Base-by-base conservation (phyloP, 305 asterid species). In the Euphrasia arctica region DNA sequence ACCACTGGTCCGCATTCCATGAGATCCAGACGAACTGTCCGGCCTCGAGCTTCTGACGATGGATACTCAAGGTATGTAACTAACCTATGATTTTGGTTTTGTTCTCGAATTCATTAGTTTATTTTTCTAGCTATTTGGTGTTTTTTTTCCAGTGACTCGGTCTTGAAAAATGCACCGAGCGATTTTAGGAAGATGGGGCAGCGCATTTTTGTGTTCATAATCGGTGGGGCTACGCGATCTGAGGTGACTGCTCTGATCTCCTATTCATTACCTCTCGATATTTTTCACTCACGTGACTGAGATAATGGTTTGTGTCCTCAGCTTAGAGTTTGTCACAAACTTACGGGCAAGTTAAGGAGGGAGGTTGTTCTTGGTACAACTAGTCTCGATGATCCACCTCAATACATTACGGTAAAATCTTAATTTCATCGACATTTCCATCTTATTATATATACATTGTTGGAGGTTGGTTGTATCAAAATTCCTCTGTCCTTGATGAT, bases 141-240 rank as follows among this genome's bases (percentile, higher is more conserved):
- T 65, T 29, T 41, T 39, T 54, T 72, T 75, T 68, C 9, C 76
- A 90, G 99, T 74, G 99, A 93, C 62, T 93, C 99, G 0, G 78
- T 65, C 71, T 69, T 90, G 79, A 83, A 70, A 76, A 72, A 25
- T 68, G 76, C 65, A 18, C 66, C 86, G 5, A 73, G 45, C 49
- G 99, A 93, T 54, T 78, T 68, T 42, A 90, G 83, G 82, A 88
- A 69, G 80, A 93, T 90, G 97, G 97, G 99, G 60, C 95, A 83
- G 67, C 91, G 97, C 60, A 86, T 90, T 58, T 90, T 90, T 56
- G 74, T 88, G 50, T 93, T 93, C 81, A 78, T 93, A 68, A 78
- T 93, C 45, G 99, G 99, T 49, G 99, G 99, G 36, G 99, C 99
- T 70, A 90, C 97, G 39, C 75, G 99, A 83, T 93, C 99, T 9